Conservation (phyloP, 2,329 filamentous ascomycete genomes). For the Camptophora hylomeconis region DNA sequence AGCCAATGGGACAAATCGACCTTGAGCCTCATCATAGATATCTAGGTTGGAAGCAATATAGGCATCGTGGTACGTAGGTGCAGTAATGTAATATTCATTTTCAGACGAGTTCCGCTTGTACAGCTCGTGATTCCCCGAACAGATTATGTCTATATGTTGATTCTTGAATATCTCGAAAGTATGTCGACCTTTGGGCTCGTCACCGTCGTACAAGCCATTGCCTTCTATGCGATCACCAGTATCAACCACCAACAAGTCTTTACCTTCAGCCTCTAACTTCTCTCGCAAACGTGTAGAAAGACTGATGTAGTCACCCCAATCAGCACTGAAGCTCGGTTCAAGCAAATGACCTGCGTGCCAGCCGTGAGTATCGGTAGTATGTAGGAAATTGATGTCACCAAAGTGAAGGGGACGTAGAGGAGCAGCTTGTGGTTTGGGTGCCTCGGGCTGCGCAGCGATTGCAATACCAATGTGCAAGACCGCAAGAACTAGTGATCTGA, state of each 20-base stretch:
- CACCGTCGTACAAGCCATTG: conserved; percentile 87
- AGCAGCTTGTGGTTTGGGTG: conserved; percentile 62
- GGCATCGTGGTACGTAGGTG: conserved; percentile 65
- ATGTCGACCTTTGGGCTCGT: conserved; percentile 73
- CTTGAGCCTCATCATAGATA: conserved; percentile 61
- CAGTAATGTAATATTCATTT: conserved; percentile 64
- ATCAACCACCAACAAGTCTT: conserved; percentile 84
- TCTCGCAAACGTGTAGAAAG: conserved; percentile 73
- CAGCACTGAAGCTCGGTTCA: conserved; percentile 87
- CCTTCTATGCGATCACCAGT: conserved; percentile 90
- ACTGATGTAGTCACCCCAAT: conserved; percentile 97
- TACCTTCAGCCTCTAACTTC: conserved; percentile 63
- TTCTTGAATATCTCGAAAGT: conserved; percentile 77
- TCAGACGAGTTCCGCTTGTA: conserved; percentile 70
- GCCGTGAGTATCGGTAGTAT: conserved; percentile 90
- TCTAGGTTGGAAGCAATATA: conserved; percentile 92
- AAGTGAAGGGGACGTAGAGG: conserved; percentile 75
- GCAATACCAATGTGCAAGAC: conserved; percentile 10
- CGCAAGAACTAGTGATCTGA: background rate
- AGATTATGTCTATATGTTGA: conserved; percentile 72
- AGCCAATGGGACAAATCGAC: conserved; percentile 61
- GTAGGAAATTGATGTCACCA: conserved; percentile 92
- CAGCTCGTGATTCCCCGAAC: conserved; percentile 87
- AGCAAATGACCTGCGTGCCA: conserved; percentile 90
- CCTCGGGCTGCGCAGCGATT: conserved; percentile 59